phyloP scores from a whole-genome alignment of 305 asterid species.

The Fraxinus baroniana region DNA sequence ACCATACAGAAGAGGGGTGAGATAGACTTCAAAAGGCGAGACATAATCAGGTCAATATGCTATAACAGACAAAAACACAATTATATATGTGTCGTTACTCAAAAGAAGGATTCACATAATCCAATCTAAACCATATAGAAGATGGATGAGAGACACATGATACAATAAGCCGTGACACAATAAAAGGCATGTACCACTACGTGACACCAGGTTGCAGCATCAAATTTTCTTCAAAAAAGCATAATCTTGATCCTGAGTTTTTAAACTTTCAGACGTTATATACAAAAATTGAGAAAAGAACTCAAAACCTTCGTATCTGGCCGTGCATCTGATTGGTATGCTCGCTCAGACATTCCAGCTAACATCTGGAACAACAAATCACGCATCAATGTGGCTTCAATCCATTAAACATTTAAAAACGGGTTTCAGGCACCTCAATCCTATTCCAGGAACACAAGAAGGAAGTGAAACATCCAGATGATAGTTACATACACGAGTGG shows the following conservation, averaged over 20 bases:
- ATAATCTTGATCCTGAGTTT: slow-evolving; percentile 10
- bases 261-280: background rate
- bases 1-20: background rate
- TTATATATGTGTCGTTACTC: background rate
- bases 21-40: background rate
- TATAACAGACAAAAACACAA: background rate
- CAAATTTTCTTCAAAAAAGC: slow-evolving; percentile 13
- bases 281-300: slow-evolving; percentile 14
- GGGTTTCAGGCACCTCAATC: slow-evolving; percentile 11
- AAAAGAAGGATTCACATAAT: slow-evolving; percentile 6
- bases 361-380: slow-evolving; percentile 73
- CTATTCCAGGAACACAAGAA: slow-evolving; percentile 20
- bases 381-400: slow-evolving; percentile 23
- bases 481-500: slow-evolving; percentile 73
- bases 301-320: slow-evolving; percentile 73
- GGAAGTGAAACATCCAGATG: slow-evolving; percentile 23
- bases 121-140: background rate
- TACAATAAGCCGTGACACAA: slow-evolving; percentile 11
- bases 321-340: slow-evolving; percentile 66
- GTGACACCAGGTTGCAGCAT: slow-evolving; percentile 4
- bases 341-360: slow-evolving; percentile 81
- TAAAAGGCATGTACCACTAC: slow-evolving; percentile 9
- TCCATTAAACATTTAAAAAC: slow-evolving; percentile 9
- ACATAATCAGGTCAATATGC: background rate
- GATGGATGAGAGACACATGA: background rate